A percentile compares a stretch with the other conserved stretches of the same genome.
These are phyloP conservation scores for Wallemia mellicola DNA, from an alignment of 1,284 basidiomycete genomes.

Conservation along the genomic window DNA sequence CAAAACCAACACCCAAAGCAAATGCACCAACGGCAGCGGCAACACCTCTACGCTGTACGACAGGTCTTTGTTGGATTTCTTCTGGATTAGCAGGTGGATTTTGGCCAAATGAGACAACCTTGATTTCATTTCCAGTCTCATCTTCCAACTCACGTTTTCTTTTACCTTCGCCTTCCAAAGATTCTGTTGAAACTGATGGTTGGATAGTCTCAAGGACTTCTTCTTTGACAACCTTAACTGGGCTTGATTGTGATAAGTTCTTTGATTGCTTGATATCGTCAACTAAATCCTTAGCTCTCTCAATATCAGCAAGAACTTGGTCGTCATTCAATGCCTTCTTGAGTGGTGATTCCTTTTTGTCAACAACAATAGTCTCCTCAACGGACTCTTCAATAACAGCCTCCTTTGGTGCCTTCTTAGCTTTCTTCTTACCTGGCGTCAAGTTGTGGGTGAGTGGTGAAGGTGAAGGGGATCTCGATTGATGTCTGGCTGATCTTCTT, in stretches of 20 bases:
- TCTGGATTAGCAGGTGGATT: neutral
- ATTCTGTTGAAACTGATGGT: neutral
- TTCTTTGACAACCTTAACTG: neutral
- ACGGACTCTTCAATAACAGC: neutral
- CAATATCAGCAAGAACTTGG: neutral
- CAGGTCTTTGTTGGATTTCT: neutral
- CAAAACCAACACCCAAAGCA: neutral
- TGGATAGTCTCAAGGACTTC: neutral
- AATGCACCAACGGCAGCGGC: neutral
- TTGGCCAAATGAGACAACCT: neutral
- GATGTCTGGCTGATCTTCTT: neutral
- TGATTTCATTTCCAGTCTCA: neutral
- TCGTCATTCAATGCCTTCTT: neutral
- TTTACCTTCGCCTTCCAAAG: neutral
- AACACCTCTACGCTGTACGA: neutral
- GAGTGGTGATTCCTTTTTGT: neutral
- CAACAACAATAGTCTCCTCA: neutral
- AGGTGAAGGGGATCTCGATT: neutral
- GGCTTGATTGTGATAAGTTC: neutral
- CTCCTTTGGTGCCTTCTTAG: neutral
- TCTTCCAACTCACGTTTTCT: conserved; percentile 1
- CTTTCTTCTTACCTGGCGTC: neutral
- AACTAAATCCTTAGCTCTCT: neutral
- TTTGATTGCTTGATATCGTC: neutral
- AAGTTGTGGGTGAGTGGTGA: neutral